A percentile compares a stretch with the other conserved stretches of the same genome.
phyloP scores from a whole-genome alignment of 1,284 basidiomycete genomes.

The Leccinum cinnamomeum region DNA sequence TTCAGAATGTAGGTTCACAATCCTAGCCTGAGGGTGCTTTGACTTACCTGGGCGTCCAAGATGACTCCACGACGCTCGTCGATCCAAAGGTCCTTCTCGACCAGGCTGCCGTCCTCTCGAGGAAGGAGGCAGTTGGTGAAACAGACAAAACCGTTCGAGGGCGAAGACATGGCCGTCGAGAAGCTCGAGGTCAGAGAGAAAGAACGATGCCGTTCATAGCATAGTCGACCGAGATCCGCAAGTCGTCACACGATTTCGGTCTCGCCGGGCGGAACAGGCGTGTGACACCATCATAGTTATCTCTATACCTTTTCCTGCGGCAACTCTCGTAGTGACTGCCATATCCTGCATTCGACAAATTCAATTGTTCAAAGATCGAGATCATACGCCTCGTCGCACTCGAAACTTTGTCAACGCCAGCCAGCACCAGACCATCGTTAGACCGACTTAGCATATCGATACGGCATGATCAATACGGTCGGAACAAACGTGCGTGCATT shows the following conservation, averaged over 20 bases:
- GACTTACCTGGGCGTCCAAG: slow-evolving; percentile 66
- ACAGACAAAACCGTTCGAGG: slow-evolving; percentile 68
- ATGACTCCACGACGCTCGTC: slow-evolving; percentile 68
- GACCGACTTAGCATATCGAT: not conserved
- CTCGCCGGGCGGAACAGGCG: not conserved
- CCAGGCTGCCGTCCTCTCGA: slow-evolving; percentile 70
- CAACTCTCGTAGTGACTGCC: not conserved
- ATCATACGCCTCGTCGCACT: not conserved
- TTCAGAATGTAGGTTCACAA: slow-evolving; percentile 3
- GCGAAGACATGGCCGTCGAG: slow-evolving; percentile 26
- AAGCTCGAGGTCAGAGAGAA: slow-evolving; percentile 11
- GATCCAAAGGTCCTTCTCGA: slow-evolving; percentile 74
- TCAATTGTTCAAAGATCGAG: not conserved
- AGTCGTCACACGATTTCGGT: slow-evolving; percentile 17
- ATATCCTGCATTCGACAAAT: not conserved
- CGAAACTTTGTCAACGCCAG: not conserved
- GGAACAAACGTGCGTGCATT: not conserved
- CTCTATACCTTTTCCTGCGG: not conserved
- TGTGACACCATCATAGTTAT: not conserved
- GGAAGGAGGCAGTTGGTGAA: slow-evolving; percentile 84
- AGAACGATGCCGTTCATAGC: slow-evolving; percentile 1
- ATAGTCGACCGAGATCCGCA: slow-evolving; percentile 2
- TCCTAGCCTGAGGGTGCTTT: too few species aligned
- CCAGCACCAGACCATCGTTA: not conserved
- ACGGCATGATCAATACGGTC: not conserved